Evolutionary conservation across 208 protist species (phyloP), one percentile per base, ranked within the genome.

Genomic region (Crithidia brevicula): DNA sequence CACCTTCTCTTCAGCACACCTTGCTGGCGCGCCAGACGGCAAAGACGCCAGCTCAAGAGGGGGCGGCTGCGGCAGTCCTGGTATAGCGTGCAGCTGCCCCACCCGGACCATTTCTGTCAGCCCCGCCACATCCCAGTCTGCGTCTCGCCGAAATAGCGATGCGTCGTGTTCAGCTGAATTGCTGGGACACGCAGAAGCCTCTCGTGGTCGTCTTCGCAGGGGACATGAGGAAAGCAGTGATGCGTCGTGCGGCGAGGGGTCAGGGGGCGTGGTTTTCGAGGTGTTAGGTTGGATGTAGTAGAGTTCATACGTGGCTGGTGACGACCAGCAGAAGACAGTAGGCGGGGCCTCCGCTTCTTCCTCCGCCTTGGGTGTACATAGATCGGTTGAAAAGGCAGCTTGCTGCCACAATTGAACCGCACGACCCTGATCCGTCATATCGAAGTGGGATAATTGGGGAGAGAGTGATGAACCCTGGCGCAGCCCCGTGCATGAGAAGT

Each of bases 41-140:
- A 23, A 28, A 15, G 25, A 20, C 3, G 25, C 10, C 52, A 68
- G 36, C 18, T 28, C 22, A 18, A 67, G 27, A 1, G 69, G 60
- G 16, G 56, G 28, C 30, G 34, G 70, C 36, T 81, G 75, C 15
- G 75, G 75, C 36, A 81, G 52, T 3, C 58, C 75, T 2, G 75
- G 75, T n/a, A 81, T 81, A 23, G 75, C 70, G 40, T 74, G 52
- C 36, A 81, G 34, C 20, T 27, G 2, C 3, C 69, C 69, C 33
- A 74, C 69, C 1, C 58, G 51, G 1, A 31, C 33, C 15, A 67
- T 40, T 9, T 45, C 22, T 10, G 31, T 34, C 28, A 23, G 38
- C 33, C 5, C 5, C 52, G 27, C 31, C 50, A 22, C 50, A 8
- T 4, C 11, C 54, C 22, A 9, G 11, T 43, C 52, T 18, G 27